phyloP scores from a whole-genome alignment of 2,329 filamentous ascomycete genomes.

The Aureobasidium sp. region DNA sequence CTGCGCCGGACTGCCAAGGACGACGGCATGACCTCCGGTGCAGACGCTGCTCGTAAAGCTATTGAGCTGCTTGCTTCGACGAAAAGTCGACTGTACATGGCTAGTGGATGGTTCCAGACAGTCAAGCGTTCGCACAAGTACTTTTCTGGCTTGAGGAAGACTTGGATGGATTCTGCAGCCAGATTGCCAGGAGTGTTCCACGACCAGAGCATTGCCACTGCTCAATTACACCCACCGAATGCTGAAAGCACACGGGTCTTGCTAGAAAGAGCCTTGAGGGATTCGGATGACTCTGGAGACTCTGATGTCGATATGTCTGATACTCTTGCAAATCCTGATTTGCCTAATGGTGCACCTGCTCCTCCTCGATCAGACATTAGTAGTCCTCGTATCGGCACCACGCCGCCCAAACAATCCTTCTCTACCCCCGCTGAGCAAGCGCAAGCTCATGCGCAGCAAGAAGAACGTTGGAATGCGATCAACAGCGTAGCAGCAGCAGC shows the following conservation, averaged over 20 bases:
- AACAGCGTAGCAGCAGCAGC: slow-evolving; percentile 28
- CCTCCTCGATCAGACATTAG: slow-evolving; percentile 27
- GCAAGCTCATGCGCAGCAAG: slow-evolving; percentile 21
- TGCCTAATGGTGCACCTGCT: slow-evolving; percentile 15
- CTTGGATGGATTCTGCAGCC: slow-evolving; percentile 36
- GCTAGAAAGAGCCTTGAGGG: slow-evolving; percentile 30
- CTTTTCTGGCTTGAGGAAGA: slow-evolving; percentile 45
- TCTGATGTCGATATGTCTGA: slow-evolving; percentile 34
- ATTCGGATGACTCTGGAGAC: slow-evolving; percentile 30
- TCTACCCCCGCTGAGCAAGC: slow-evolving; percentile 1
- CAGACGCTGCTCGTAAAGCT: slow-evolving; percentile 43
- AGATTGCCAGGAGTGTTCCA: slow-evolving; percentile 26
- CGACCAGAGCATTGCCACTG: slow-evolving; percentile 25
- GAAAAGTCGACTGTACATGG: slow-evolving; percentile 49
- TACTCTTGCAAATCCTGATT: slow-evolving; percentile 2
- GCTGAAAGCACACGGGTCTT: slow-evolving; percentile 38
- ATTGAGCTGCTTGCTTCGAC: slow-evolving; percentile 48
- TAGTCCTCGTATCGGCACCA: slow-evolving; percentile 21
- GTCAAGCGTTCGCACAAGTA: slow-evolving; percentile 49
- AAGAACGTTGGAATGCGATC: slow-evolving; percentile 36
- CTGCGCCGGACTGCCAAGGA: slow-evolving; percentile 33
- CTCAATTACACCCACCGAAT: slow-evolving; percentile 35
- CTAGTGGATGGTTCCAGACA: slow-evolving; percentile 48
- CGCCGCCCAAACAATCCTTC: slow-evolving; percentile 22
- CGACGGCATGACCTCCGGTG: slow-evolving; percentile 20